phyloP scores from a whole-genome alignment of 306 rosid species.

The Comarum palustre region DNA sequence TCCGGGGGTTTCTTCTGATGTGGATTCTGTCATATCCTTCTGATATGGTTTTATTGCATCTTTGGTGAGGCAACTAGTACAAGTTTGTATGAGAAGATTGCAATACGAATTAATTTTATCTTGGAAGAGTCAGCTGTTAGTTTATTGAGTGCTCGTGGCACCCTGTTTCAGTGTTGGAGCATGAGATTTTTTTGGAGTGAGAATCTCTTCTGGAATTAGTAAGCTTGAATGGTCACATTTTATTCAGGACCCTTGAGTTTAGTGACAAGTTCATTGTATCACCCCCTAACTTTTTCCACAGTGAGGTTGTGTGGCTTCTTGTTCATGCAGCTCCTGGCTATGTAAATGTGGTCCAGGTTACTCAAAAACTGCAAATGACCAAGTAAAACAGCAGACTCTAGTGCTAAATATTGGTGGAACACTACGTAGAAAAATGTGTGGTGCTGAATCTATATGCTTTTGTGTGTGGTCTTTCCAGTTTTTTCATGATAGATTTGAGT shows the following conservation, averaged over 20 bases:
- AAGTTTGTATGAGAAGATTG: background rate
- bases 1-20: slow-evolving; percentile 67
- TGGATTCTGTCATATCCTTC: slow-evolving; percentile 34
- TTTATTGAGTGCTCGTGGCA: background rate
- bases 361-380: background rate
- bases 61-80: background rate
- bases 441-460: background rate
- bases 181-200: background rate
- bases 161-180: background rate
- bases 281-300: background rate
- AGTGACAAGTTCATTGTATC: background rate
- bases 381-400: background rate
- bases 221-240: background rate
- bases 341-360: background rate
- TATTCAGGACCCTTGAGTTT: background rate
- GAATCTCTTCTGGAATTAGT: background rate
- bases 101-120: background rate
- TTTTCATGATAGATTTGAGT: background rate
- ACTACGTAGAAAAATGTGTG: background rate
- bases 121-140: background rate
- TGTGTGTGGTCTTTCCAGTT: background rate
- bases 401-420: background rate
- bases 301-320: background rate
- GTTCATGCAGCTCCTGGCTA: background rate
- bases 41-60: background rate